phyloP scores from a whole-genome alignment of 2,329 filamentous ascomycete species.

The Fusarium torulosum region DNA sequence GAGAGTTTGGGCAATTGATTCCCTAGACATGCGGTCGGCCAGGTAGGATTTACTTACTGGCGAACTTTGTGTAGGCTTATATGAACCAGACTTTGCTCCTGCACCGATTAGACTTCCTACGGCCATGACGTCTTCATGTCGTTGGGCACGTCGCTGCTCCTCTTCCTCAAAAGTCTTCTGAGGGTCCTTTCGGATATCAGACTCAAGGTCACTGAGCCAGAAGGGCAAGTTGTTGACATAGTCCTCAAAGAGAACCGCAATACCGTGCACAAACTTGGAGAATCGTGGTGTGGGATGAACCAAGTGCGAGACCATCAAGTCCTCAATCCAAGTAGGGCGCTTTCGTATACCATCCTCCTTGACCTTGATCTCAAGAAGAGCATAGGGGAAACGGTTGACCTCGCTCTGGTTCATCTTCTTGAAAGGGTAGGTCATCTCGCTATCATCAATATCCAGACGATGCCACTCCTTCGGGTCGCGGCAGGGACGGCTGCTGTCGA shows the following conservation, averaged over 20 bases:
- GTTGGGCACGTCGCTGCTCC: slow-evolving; percentile 83
- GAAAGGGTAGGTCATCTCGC: slow-evolving; percentile 88
- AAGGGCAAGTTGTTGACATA: slow-evolving; percentile 96
- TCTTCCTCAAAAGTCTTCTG: slow-evolving; percentile 92
- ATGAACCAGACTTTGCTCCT: slow-evolving; percentile 67
- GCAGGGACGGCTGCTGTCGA: slow-evolving; percentile 88
- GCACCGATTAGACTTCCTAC: slow-evolving; percentile 87
- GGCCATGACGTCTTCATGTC: slow-evolving; percentile 86
- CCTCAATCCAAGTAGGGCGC: slow-evolving; percentile 86
- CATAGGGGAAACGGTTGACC: slow-evolving; percentile 89
- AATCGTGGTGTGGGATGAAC: slow-evolving; percentile 91
- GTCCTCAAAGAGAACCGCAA: slow-evolving; percentile 92
- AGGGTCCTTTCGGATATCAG: slow-evolving; percentile 93
- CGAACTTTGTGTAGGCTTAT: slow-evolving; percentile 73
- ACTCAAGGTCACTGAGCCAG: slow-evolving; percentile 93
- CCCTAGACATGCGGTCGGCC: slow-evolving; percentile 64
- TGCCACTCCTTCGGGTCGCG: slow-evolving; percentile 93
- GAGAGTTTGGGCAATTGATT: slow-evolving; percentile 50
- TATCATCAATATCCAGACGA: slow-evolving; percentile 86
- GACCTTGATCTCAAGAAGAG: slow-evolving; percentile 92
- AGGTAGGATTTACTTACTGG: slow-evolving; percentile 76
- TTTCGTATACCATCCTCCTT: slow-evolving; percentile 74
- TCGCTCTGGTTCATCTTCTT: slow-evolving; percentile 89
- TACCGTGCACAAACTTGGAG: slow-evolving; percentile 96
- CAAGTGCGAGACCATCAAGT: slow-evolving; percentile 92